These are phyloP conservation scores for Triangularia verruculosa DNA, from an alignment of 2,329 filamentous ascomycete genomes.

Conservation along the genomic window DNA sequence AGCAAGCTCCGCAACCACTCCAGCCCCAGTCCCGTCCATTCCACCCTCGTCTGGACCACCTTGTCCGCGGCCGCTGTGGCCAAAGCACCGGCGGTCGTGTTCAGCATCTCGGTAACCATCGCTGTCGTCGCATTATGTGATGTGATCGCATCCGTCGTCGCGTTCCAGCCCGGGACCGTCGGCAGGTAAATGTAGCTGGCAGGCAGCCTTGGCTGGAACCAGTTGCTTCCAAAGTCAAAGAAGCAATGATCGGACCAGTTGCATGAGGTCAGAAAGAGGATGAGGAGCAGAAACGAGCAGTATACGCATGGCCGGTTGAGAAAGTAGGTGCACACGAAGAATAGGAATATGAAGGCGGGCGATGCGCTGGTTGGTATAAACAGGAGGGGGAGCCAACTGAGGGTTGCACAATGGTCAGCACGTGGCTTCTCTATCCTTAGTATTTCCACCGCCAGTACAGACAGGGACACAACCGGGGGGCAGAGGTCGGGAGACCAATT, in stretches of 20 bases:
- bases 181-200: conserved; percentile 31
- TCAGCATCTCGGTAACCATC: conserved; percentile 52
- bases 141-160: conserved; percentile 25
- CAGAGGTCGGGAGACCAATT: no score
- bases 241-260: conserved; percentile 89
- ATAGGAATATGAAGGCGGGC: conserved; percentile 80
- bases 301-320: conserved; percentile 96
- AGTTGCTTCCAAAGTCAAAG: conserved; percentile 88
- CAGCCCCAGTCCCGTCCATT: conserved; percentile 74
- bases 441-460: no score
- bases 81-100: conserved; percentile 67
- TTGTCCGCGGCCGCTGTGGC: conserved; percentile 66
- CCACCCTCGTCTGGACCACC: conserved; percentile 50
- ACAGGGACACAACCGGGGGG: no score
- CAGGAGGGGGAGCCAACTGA: conserved; percentile 79
- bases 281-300: conserved; percentile 91
- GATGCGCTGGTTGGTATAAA: conserved; percentile 86
- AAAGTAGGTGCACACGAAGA: conserved; percentile 91
- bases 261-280: conserved; percentile 89
- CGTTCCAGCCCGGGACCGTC: conserved; percentile 26
- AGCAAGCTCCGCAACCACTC: conserved; percentile 84
- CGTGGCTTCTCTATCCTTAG: conserved; percentile 12
- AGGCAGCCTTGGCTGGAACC: conserved; percentile 78
- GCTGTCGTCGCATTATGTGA: conserved; percentile 45
- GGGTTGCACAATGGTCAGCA: conserved; percentile 10